These are phyloP conservation scores for Isabelozyma heimii DNA, from an alignment of 805 yeast genomes.

Conservation along the genomic window DNA sequence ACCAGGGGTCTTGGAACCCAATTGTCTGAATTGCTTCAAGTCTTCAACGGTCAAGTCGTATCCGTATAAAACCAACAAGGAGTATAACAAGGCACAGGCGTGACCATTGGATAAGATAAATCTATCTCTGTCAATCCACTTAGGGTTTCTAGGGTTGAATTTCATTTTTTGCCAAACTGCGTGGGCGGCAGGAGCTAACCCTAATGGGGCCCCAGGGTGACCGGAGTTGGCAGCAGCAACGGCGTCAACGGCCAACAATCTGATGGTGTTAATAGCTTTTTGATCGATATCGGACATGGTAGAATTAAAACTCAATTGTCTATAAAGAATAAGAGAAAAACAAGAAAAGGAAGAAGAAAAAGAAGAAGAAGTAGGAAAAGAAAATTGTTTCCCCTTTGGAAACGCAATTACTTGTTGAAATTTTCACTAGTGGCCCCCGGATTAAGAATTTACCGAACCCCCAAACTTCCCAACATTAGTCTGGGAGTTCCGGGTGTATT, in stretches of 20 bases:
- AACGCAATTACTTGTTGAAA: no score
- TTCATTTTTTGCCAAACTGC: slow-evolving; percentile 76
- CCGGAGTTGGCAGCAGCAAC: slow-evolving; percentile 91
- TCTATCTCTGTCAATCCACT: slow-evolving; percentile 93
- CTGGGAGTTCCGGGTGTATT: background rate
- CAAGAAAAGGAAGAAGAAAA: background rate
- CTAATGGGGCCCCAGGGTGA: slow-evolving; percentile 99
- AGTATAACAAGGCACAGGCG: slow-evolving; percentile 87
- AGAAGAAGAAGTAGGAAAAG: background rate
- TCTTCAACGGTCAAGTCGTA: slow-evolving; percentile 80
- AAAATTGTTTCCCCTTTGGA: background rate
- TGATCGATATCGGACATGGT: slow-evolving; percentile 51
- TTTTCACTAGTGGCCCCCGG: no score
- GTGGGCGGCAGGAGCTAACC: slow-evolving; percentile 95
- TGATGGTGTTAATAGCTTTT: slow-evolving; percentile 81
- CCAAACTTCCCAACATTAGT: no score
- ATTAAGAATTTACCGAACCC: no score
- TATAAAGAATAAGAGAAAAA: slow-evolving; percentile 3
- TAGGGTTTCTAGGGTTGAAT: slow-evolving; percentile 87
- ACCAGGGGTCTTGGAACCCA: slow-evolving; percentile 91
- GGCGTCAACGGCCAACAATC: slow-evolving; percentile 84
- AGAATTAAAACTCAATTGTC: background rate
- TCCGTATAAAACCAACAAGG: slow-evolving; percentile 82
- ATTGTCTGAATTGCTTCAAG: slow-evolving; percentile 85
- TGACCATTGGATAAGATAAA: slow-evolving; percentile 96